Conservation (phyloP, 2,329 filamentous ascomycete species). For the Byssothecium circinans region DNA sequence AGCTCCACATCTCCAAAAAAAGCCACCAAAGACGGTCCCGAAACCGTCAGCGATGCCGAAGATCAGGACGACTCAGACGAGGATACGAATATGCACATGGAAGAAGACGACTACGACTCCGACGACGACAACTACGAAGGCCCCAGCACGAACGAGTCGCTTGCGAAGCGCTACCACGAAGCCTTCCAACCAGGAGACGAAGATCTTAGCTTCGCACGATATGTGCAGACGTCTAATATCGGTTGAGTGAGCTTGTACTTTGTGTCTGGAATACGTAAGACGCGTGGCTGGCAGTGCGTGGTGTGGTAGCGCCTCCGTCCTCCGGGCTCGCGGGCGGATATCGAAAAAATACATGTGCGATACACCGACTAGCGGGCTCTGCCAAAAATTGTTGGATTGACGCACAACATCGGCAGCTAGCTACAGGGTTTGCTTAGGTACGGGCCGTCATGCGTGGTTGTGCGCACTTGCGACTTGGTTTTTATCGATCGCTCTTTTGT, state of each 20-base stretch:
- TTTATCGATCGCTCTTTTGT: no score
- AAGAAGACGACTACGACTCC: conserved; percentile 59
- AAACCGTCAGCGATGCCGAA: conserved; percentile 55
- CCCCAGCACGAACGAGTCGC: conserved; percentile 56
- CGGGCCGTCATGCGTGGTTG: no score
- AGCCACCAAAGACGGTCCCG: conserved; percentile 48
- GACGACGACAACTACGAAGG: conserved; percentile 52
- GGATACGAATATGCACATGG: conserved; percentile 55
- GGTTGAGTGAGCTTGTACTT: conserved; percentile 25
- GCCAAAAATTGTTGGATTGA: no score
- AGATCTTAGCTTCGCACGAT: conserved; percentile 57
- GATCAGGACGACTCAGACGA: conserved; percentile 56
- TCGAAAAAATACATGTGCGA: neutral
- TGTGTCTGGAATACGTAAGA: no score
- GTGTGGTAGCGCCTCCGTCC: conserved; percentile 6
- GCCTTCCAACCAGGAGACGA: conserved; percentile 59
- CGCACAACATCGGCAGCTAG: no score
- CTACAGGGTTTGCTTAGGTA: no score
- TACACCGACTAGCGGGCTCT: neutral
- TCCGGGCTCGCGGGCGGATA: conserved; percentile 1
- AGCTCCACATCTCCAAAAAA: conserved; percentile 12
- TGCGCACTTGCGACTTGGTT: neutral
- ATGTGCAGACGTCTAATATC: conserved; percentile 46
- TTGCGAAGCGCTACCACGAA: conserved; percentile 75
- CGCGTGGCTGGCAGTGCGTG: no score